phyloP scores from a whole-genome alignment of 2,329 filamentous ascomycete genomes.

The Plenodomus tracheiphilus region DNA sequence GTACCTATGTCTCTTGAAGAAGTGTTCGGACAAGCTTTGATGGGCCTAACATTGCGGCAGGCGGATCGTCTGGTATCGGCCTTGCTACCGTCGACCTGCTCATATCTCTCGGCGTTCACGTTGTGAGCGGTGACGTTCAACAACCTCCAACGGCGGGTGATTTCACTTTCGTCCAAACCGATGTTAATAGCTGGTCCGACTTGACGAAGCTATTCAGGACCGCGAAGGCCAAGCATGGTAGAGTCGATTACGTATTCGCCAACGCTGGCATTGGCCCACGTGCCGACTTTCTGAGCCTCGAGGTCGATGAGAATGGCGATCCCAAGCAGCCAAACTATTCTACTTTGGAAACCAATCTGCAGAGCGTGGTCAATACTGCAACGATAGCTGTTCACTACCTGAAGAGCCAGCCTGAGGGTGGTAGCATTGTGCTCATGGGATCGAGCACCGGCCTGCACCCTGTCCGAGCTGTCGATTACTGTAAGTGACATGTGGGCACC shows the following conservation, averaged over 20 bases:
- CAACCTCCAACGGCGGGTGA: slow-evolving; percentile 29
- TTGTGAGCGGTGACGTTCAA: slow-evolving; percentile 59
- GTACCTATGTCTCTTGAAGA: slow-evolving; percentile 4
- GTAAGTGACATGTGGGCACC: slow-evolving; percentile 31
- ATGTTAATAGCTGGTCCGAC: slow-evolving; percentile 57
- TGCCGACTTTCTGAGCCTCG: slow-evolving; percentile 52
- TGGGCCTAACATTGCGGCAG: slow-evolving; percentile 29
- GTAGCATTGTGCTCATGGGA: slow-evolving; percentile 59
- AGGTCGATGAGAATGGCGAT: slow-evolving; percentile 56
- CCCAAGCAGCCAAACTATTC: slow-evolving; percentile 50
- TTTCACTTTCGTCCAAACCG: slow-evolving; percentile 33
- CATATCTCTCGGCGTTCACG: slow-evolving; percentile 56
- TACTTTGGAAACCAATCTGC: slow-evolving; percentile 56
- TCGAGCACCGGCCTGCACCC: slow-evolving; percentile 57
- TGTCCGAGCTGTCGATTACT: slow-evolving; percentile 57
- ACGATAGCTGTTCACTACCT: slow-evolving; percentile 56
- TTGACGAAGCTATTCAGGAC: slow-evolving; percentile 57
- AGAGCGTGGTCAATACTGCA: slow-evolving; percentile 55
- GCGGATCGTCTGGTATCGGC: slow-evolving; percentile 63
- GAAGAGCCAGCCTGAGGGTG: slow-evolving; percentile 51
- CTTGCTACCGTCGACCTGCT: slow-evolving; percentile 58
- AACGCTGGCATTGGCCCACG: slow-evolving; percentile 60
- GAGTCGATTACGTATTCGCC: slow-evolving; percentile 54
- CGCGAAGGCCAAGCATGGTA: slow-evolving; percentile 48
- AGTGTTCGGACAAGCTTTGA: neutral